A percentile compares a stretch with the other conserved stretches of the same genome.
phyloP scores from a whole-genome alignment of 495 filamentous ascomycete species.

The Aspergillus funiculosus region DNA sequence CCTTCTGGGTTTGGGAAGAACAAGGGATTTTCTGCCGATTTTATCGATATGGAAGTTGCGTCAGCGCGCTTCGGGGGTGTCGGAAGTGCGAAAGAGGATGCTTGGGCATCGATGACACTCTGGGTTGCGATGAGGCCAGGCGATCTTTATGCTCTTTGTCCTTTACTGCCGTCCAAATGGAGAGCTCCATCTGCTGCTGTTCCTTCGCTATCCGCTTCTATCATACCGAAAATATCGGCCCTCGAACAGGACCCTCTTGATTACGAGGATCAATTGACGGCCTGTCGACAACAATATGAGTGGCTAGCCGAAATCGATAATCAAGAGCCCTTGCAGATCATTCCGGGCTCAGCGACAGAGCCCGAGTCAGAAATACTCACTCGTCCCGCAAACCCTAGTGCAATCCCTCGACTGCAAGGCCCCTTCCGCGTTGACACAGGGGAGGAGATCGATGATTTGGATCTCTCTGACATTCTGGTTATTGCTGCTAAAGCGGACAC shows the following conservation, averaged over 20 bases:
- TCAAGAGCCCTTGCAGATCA: constrained; percentile 54
- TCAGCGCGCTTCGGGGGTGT: constrained; percentile 75
- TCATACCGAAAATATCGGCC: constrained; percentile 59
- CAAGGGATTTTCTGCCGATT: constrained; percentile 78
- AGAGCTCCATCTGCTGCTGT: constrained; percentile 67
- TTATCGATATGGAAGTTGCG: constrained; percentile 80
- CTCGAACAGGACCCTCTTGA: constrained; percentile 54
- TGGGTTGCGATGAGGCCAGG: constrained; percentile 87
- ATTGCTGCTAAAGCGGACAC: constrained; percentile 48
- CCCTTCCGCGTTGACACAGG: constrained; percentile 68
- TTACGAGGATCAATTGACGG: constrained; percentile 44
- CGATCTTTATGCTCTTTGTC: constrained; percentile 86
- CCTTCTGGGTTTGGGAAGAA: constrained; percentile 63
- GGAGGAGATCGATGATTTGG: constrained; percentile 61
- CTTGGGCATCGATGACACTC: constrained; percentile 86
- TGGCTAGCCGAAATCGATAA: constrained; percentile 80
- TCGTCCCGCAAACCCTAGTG: constrained; percentile 63
- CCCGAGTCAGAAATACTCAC: constrained; percentile 62
- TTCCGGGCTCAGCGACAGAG: constrained; percentile 22
- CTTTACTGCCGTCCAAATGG: constrained; percentile 77
- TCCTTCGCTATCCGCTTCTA: constrained; percentile 67
- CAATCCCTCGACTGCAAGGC: constrained; percentile 75
- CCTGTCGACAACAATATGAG: constrained; percentile 60
- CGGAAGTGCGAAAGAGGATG: constrained; percentile 57
- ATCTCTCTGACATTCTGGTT: constrained; percentile 59